These are phyloP conservation scores for Ilyonectria sp. DNA, from an alignment of 2,329 filamentous ascomycete species.

Conservation along the genomic window DNA sequence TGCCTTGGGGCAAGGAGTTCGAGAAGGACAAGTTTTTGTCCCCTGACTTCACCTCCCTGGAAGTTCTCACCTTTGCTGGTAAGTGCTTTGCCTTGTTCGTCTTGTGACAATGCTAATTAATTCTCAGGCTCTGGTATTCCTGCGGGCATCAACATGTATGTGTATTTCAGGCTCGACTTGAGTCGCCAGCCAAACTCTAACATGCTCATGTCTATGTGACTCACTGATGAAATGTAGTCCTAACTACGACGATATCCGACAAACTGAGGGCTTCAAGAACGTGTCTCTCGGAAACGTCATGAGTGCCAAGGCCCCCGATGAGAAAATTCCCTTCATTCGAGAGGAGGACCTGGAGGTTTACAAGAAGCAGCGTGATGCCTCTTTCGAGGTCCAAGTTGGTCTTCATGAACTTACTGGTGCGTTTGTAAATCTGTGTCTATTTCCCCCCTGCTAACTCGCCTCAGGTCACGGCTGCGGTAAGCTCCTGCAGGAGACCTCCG, in stretches of 20 bases:
- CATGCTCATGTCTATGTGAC: background rate
- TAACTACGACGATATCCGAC: slow-evolving; percentile 84
- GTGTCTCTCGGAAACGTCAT: slow-evolving; percentile 95
- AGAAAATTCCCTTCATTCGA: slow-evolving; percentile 92
- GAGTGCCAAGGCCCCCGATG: slow-evolving; percentile 90
- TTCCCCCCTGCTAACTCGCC: slow-evolving; percentile 29
- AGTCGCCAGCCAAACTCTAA: background rate
- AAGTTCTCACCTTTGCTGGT: slow-evolving; percentile 84
- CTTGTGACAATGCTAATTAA: slow-evolving; percentile 51
- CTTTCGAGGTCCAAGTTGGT: slow-evolving; percentile 96
- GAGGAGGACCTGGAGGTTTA: slow-evolving; percentile 84
- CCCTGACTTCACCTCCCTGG: slow-evolving; percentile 95
- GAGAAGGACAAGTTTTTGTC: slow-evolving; percentile 97
- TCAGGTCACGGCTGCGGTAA: slow-evolving; percentile 92
- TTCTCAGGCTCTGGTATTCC: slow-evolving; percentile 72
- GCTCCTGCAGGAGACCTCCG: slow-evolving; percentile 88
- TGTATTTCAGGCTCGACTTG: background rate
- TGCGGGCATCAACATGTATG: slow-evolving; percentile 75
- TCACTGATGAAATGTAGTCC: slow-evolving; percentile 54
- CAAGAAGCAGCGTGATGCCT: slow-evolving; percentile 85
- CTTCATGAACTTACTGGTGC: slow-evolving; percentile 84
- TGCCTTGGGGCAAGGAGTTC: slow-evolving; percentile 91
- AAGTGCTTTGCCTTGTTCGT: slow-evolving; percentile 11
- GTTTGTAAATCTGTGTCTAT: slow-evolving; percentile 8
- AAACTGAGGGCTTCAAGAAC: slow-evolving; percentile 91